phyloP scores from a whole-genome alignment of 1,284 basidiomycete genomes.

The Peniophora sp. region DNA sequence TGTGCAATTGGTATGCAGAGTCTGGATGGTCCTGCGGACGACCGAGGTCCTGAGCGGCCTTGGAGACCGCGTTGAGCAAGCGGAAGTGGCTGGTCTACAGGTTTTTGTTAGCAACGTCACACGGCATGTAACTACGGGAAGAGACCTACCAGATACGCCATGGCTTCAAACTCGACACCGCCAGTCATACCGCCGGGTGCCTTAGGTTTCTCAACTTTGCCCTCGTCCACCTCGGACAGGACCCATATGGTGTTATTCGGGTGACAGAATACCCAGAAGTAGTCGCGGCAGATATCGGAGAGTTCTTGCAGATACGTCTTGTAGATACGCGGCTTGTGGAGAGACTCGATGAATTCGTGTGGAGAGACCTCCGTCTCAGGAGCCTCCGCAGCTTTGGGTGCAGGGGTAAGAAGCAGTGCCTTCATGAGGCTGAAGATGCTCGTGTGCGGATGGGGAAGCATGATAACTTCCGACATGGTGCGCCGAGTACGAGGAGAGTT shows the following conservation, averaged over 20 bases:
- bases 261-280: constrained; percentile 99
- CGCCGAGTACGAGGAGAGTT: constrained; percentile 28
- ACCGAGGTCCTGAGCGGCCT: constrained; percentile 53
- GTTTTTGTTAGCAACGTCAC: not conserved
- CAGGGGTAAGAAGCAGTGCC: constrained; percentile 64
- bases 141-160: constrained; percentile 80
- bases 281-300: constrained; percentile 86
- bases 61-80: constrained; percentile 73
- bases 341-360: constrained; percentile 83
- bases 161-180: constrained; percentile 96
- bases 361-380: constrained; percentile 60
- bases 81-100: constrained; percentile 76
- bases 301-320: constrained; percentile 89
- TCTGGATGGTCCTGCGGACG: constrained; percentile 59
- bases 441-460: constrained; percentile 64
- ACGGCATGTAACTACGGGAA: not conserved
- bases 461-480: constrained; percentile 42
- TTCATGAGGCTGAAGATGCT: constrained; percentile 65
- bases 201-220: constrained; percentile 80
- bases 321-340: constrained; percentile 81
- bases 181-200: constrained; percentile 98
- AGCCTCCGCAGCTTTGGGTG: constrained; percentile 63
- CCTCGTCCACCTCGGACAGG: constrained; percentile 74
- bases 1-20: constrained; percentile 75
- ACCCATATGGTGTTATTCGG: constrained; percentile 89